Conservation (phyloP, 164 flowering plant genomes). For the Piper longum region DNA sequence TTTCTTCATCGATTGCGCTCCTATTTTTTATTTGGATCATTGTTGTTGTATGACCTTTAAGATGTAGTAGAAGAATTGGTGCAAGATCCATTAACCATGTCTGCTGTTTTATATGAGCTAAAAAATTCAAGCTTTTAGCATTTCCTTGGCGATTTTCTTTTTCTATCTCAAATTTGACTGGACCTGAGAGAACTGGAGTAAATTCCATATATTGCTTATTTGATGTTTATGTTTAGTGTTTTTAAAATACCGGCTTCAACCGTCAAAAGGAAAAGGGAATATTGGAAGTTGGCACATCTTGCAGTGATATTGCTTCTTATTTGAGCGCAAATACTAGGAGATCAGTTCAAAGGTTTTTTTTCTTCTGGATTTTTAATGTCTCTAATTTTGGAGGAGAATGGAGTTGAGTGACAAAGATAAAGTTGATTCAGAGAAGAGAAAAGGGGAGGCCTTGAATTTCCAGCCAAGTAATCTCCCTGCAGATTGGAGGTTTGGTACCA, state of each 20-base stretch:
- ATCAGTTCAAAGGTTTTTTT: constrained; percentile 1
- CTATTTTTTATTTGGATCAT: neutral
- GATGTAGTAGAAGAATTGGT: neutral
- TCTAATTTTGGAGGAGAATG: constrained; percentile 18
- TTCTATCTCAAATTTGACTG: neutral
- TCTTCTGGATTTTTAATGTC: constrained; percentile 4
- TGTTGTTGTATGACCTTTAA: too few relatives aligned
- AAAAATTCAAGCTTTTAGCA: neutral
- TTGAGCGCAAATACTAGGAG: neutral
- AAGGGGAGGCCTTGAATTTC: constrained; percentile 24
- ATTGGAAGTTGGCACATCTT: neutral
- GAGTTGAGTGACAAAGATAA: constrained; percentile 36
- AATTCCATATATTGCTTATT: neutral
- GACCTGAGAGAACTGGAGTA: too few relatives aligned
- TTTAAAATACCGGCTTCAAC: neutral
- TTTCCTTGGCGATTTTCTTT: too few relatives aligned
- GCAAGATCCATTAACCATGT: neutral
- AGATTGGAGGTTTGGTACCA: constrained; percentile 42
- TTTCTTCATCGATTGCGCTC: too few relatives aligned
- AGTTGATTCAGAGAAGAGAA: constrained; percentile 28
- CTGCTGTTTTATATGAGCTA: neutral
- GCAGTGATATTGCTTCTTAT: neutral
- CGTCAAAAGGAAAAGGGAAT: neutral
- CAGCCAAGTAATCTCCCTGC: constrained; percentile 25
- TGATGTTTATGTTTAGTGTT: neutral